Conservation (phyloP, 768 basidiomycete genomes). For the Mycena epipterygia region DNA sequence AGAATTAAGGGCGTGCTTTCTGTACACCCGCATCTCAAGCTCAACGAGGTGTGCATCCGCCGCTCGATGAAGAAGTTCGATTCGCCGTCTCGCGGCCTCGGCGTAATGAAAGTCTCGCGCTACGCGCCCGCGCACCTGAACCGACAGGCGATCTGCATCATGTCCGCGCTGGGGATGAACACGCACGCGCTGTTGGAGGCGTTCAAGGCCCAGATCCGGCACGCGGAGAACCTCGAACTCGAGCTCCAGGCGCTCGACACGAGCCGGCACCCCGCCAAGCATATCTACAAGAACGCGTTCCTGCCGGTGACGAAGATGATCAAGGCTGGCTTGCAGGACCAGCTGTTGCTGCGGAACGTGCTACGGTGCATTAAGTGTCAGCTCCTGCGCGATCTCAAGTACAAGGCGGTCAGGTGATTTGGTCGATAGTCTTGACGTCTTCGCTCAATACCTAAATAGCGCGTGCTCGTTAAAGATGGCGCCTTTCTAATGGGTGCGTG, state of each 20-base stretch:
- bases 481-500: slow-evolving; percentile 31
- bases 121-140: slow-evolving; percentile 36
- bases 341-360: slow-evolving; percentile 32
- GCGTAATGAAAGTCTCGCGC: slow-evolving; percentile 34
- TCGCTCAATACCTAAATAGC: neutral
- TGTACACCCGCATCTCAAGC: slow-evolving; percentile 31
- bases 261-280: slow-evolving; percentile 25
- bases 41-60: slow-evolving; percentile 33
- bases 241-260: slow-evolving; percentile 22
- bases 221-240: slow-evolving; percentile 24
- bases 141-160: slow-evolving; percentile 37
- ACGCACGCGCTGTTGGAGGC: neutral
- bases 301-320: slow-evolving; percentile 33
- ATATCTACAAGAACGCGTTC: slow-evolving; percentile 29
- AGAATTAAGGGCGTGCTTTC: slow-evolving; percentile 36
- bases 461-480: slow-evolving; percentile 29
- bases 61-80: slow-evolving; percentile 36
- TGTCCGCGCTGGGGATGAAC: slow-evolving; percentile 31
- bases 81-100: slow-evolving; percentile 27
- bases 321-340: slow-evolving; percentile 20
- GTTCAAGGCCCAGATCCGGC: slow-evolving; percentile 23
- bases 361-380: slow-evolving; percentile 37
- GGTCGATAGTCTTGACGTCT: neutral
- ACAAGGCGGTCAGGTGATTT: slow-evolving; percentile 30
- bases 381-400: slow-evolving; percentile 34